Base-by-base conservation (phyloP, 202 grass and related monocot species). In the Setaria italica region DNA sequence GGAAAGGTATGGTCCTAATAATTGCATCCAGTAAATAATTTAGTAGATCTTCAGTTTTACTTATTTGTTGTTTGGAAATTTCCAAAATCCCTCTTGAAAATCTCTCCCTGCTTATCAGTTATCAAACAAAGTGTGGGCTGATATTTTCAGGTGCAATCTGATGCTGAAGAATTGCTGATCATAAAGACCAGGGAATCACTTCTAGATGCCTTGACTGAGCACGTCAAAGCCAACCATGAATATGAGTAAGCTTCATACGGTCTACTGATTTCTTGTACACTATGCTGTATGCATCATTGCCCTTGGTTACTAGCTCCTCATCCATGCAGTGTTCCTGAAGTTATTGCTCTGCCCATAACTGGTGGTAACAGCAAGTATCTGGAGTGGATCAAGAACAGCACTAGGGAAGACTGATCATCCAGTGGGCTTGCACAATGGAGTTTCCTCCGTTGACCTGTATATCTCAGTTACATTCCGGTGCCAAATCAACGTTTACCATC, bases 111-210 rank as follows among this genome's bases (percentile, higher is more conserved):
- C 51, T 49, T 41, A 19, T 55, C 29, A 30, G n/a, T 49, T 50
- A 29, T 66, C 29, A 30, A 42, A 54, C 12, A 16, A 53, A 32
- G 42, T n/a, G 39, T 72, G 39, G 39, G 39, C 39, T 41, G 14
- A 33, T 16, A 66, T 43, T 80, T 71, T 64, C 58, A 95, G 93
- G 90, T 95, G 58, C 93, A 95, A 92, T 82, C 65, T 84, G 93
- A 95, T 88, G 83, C 90, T 25, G 93, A 95, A 79, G 82, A 90
- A 63, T 85, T 95, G 62, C 85, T 95, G 47, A 85, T 95, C 65
- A 95, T 92, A 43, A 95, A 95, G 74, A 92, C 93, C 25, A 90
- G 93, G 67, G 90, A 92, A 80, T 90, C 93, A 29, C 93, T 95
- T 85, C 83, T 92, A 69, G 58, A 84, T 86, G 90, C 85, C 76